Evolutionary conservation across 306 rosid species (phyloP), one percentile per base, ranked within the genome.

Genomic region (Prinsepia uniflora): DNA sequence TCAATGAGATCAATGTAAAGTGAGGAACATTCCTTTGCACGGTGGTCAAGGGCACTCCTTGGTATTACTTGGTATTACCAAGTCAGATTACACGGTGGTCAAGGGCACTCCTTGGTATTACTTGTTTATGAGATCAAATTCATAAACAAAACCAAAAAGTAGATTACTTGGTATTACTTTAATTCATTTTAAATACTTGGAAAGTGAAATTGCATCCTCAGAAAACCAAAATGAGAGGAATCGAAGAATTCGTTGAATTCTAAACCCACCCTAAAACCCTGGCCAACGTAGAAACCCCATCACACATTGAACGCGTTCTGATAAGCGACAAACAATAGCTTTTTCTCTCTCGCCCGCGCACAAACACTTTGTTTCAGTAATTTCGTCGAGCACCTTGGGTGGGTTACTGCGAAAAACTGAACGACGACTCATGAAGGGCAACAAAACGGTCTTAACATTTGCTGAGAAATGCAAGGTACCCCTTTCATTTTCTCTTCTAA

Each of bases 381-480:
- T 81, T 81, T 80, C 36, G 59, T 82, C 86, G 74, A 87, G 40
- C 89, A 72, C 64, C 54, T 81, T 74, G 88, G 24, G 78, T 55
- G 82, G 81, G 64, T 61, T 75, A n/a, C 62, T 44, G n/a, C 65
- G 42, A 40, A 58, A 40, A 41, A 42, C 11, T 53, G 7, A n/a
- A 30, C 20, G 36, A 30, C 10, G 44, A 81, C 7, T 74, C 54
- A 86, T 87, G 96, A 87, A 78, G 75, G 75, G 82, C 45, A 76
- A 63, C 81, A 84, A 82, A 18, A 77, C 90, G 13, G 81, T 87
- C 50, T 75, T 87, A 40, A 77, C 92, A 5, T 86, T 84, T 81
- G 88, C 97, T 6, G 86, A 90, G 81, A 89, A 90, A 70, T 94
- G 94, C 95, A 91, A 87, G 97, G 97, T 87, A 10, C 41, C 67